Evolutionary conservation across 2,329 filamentous ascomycete species (phyloP), one percentile per base, ranked within the genome.

Genomic region (Xylaria sp.): DNA sequence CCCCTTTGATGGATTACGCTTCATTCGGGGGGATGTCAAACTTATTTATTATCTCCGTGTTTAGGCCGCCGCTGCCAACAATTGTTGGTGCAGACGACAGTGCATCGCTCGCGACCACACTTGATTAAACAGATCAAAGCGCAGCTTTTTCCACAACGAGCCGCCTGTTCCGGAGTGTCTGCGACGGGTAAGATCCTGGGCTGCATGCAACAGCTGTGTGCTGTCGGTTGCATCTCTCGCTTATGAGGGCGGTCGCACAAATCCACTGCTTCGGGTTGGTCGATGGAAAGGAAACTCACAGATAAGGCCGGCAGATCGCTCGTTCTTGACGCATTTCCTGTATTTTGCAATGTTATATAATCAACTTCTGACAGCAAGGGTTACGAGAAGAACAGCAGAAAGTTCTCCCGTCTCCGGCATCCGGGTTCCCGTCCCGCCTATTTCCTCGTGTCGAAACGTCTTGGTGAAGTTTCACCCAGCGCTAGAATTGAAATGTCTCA

Each of bases 241-340:
- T 59, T 64, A 62, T 47, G 40, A 44, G 54, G 15, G 33, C 33
- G 21, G 48, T 62, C 58, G 53, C 44, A 52, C 57, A 27, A 40
- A 54, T 46, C 57, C 58, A 35, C 41, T 51, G n/a, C 53, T 37
- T 25, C 38, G 38, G 23, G 35, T 46, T 38, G 40, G 17, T 54
- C 9, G 31, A 54, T 17, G 25, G 33, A 21, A 49, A 37, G 21
- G 25, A 25, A 65, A 33, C n/a, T 38, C 11, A 53, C 40, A 53
- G 33, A 40, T 55, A 59, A 33, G 17, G 11, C 9, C 33, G 5
- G 6, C 10, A n/a, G n/a, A 51, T 58, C 29, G 23, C 43, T 37
- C 25, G 46, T 58, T 25, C 21, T 41, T 41, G 23, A 37, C 40
- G 15, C 48, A 31, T 43, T 29, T 41, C 43, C 27, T 38, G 43